Evolutionary conservation across 805 yeast species (phyloP), one percentile per base, ranked within the genome.

Genomic region (Kodamaea nitidulidarum): DNA sequence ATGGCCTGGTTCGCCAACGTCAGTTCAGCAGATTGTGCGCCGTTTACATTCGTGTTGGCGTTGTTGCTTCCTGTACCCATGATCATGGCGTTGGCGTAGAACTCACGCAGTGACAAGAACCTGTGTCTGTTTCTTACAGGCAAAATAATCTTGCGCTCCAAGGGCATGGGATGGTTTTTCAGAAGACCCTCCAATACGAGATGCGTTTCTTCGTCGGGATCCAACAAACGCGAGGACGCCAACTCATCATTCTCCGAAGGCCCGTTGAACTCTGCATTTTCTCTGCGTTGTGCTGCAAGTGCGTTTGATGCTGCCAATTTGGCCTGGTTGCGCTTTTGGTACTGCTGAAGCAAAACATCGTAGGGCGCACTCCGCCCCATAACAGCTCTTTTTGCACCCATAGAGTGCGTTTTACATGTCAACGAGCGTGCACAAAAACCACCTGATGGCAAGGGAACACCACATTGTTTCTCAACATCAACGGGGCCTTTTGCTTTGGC

Each of bases 331-430:
- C 87, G 78, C 51, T 88, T 81, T 65, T 93, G 98, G 56, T 91
- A 90, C 12, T 88, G 90, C 15, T 90, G 88, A 40, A 93, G 68
- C 38, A 93, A 67, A 20, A 79, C 80, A 59, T 93, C 98, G 63
- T 88, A 93, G 0, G 96, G 88, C 6, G 93, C 90, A 25, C 95
- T 81, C 51, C 98, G 75, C 8, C 98, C 98, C 12, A 78, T 80
- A 15, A 93, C 98, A 1, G 96, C 90, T 51, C 98, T 76, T 54
- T 93, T 93, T 18, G 97, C 96, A 24, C 97, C 97, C 96, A 93
- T 90, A 1, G 98, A 87, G 62, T 93, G 98, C 0, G 97, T 88
- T 58, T 93, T 93, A 72, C 98, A 93, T 0, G 98, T 93, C 44
- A 93, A 70, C 0, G 97, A 88, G 36, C 98, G 74, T 4, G 97